These are phyloP conservation scores for Papilionanthe hybrid DNA, from an alignment of 116 monocot species.

Conservation along the genomic window DNA sequence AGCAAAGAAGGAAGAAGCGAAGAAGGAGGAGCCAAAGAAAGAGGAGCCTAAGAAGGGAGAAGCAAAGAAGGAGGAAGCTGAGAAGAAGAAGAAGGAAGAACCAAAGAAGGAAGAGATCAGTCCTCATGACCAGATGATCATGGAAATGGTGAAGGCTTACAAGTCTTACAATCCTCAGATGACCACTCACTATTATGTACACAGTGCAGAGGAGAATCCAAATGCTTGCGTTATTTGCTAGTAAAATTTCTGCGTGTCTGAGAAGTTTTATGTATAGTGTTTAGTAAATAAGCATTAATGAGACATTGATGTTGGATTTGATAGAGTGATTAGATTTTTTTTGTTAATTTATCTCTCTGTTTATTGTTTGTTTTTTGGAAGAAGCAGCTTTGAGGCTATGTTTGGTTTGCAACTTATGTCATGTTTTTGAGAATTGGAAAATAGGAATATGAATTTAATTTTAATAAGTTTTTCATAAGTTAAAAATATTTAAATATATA, in stretches of 20 bases:
- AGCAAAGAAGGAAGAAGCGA: slow-evolving; percentile 9
- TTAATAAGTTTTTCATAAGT: too few relatives aligned
- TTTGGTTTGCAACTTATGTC: too few relatives aligned
- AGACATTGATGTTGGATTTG: not conserved
- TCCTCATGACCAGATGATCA: slow-evolving; percentile 3
- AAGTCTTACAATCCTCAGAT: slow-evolving; percentile 12
- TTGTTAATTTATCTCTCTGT: not conserved
- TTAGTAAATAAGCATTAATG: not conserved
- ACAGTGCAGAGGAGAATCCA: slow-evolving; percentile 22
- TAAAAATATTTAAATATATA: too few relatives aligned
- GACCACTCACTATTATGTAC: slow-evolving; percentile 1
- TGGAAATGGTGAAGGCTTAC: slow-evolving; percentile 1
- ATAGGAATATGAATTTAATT: too few relatives aligned
- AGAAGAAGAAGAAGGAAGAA: slow-evolving; percentile 11
- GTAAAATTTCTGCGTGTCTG: not conserved
- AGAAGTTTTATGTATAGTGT: not conserved
- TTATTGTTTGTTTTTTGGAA: not conserved
- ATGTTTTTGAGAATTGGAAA: too few relatives aligned
- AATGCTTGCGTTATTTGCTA: slow-evolving; percentile 19
- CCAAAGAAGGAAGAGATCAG: slow-evolving; percentile 11
- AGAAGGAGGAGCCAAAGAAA: slow-evolving; percentile 10
- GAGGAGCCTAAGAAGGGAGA: slow-evolving; percentile 14
- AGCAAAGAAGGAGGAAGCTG: slow-evolving; percentile 8
- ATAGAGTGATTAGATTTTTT: not conserved
- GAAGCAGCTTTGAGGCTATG: not conserved